Percentiles rank a stretch among this genome's conserved stretches.
Conservation (phyloP, 129 eudicot genomes). For the Mikania micrantha region DNA sequence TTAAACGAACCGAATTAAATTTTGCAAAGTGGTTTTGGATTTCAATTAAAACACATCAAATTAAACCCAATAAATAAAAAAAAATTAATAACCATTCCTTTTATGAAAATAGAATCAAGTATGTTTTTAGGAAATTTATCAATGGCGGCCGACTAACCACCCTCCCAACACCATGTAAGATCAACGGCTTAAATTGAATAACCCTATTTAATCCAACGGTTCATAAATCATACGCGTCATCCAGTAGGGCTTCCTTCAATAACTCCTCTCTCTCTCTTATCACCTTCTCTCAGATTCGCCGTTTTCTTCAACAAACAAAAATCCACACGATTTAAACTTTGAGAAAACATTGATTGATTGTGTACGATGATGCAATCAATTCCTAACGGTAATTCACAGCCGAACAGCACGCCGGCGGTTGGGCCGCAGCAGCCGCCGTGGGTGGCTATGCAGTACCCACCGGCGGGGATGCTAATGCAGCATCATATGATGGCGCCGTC, state of each 20-base stretch:
- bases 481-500: slow-evolving; percentile 74
- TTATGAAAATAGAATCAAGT: too few species aligned
- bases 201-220: slow-evolving; percentile 40
- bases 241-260: slow-evolving; percentile 59
- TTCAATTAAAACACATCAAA: too few species aligned
- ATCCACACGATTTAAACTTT: slow-evolving; percentile 3
- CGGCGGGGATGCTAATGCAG: slow-evolving; percentile 88
- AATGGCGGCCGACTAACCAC: slow-evolving; percentile 46
- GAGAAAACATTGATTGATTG: too few species aligned
- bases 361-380: slow-evolving; percentile 49
- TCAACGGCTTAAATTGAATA: slow-evolving; percentile 28
- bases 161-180: slow-evolving; percentile 11
- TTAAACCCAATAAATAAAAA: too few species aligned
- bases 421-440: slow-evolving; percentile 51
- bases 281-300: slow-evolving; percentile 48
- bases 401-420: slow-evolving; percentile 17
- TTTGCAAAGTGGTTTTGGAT: too few species aligned
- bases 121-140: neutral
- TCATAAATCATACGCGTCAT: slow-evolving; percentile 26
- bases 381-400: slow-evolving; percentile 36
- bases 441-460: slow-evolving; percentile 83
- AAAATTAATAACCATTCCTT: too few species aligned
- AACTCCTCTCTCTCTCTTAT: slow-evolving; percentile 30
- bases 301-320: neutral
- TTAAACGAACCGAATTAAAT: too few species aligned